A percentile compares a stretch with the other conserved stretches of the same genome.
Evolutionary conservation across 441 rosid species (phyloP).

Genomic region (Heliophila coronopifolia): DNA sequence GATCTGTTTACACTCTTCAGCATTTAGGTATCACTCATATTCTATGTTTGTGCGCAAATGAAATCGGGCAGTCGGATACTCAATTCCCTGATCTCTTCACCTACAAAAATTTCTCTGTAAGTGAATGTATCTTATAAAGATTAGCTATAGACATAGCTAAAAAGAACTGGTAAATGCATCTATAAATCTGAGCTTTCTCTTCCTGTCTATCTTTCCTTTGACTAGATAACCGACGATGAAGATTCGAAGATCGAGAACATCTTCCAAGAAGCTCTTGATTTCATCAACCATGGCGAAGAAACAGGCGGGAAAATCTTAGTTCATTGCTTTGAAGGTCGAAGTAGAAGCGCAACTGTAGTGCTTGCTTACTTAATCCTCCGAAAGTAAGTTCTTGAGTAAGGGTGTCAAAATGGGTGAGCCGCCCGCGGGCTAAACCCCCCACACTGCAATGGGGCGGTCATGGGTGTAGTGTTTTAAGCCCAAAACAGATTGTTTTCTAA

Average conservation of each 20-base stretch:
- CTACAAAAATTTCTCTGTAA: conserved; percentile 83
- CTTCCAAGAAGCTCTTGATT: conserved; percentile 77
- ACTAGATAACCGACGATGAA: conserved; percentile 77
- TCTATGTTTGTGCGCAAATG: conserved; percentile 90
- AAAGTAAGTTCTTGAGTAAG: conserved; percentile 66
- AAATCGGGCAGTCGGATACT: conserved; percentile 94
- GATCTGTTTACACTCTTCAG: conserved; percentile 78
- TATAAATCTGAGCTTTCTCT: conserved; percentile 16
- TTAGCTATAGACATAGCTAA: neutral
- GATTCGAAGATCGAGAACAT: conserved; percentile 72
- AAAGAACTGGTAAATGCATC: neutral
- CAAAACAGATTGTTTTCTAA: too few species aligned
- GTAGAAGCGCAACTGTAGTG: conserved; percentile 93
- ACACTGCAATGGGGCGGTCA: too few species aligned
- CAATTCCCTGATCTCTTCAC: conserved; percentile 70
- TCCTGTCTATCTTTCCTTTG: conserved; percentile 21
- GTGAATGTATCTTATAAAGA: too few species aligned
- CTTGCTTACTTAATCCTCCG: conserved; percentile 81
- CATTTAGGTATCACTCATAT: conserved; percentile 75
- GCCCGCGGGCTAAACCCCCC: too few species aligned
- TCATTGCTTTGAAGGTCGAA: conserved; percentile 97
- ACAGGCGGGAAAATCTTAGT: conserved; percentile 72
- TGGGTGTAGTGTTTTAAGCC: too few species aligned
- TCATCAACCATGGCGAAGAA: conserved; percentile 75
- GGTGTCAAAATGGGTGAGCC: too few species aligned